Evolutionary conservation across 2,329 filamentous ascomycete genomes (phyloP), one percentile per base, ranked within the genome.

Genomic region (Mycosphaerella arachidis): DNA sequence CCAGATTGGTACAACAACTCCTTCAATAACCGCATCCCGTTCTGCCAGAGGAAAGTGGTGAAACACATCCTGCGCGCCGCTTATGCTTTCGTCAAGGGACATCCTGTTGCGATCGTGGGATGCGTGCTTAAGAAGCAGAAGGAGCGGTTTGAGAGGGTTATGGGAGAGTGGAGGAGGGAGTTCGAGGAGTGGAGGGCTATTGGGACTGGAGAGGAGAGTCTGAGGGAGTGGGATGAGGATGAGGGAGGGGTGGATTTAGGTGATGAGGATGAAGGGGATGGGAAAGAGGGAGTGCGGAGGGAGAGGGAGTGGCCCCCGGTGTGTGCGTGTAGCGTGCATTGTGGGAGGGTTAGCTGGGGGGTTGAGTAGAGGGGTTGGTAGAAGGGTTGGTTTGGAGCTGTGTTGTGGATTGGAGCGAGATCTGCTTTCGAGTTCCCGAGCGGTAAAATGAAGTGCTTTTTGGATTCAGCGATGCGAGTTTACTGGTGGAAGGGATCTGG

Each of bases 71-170:
- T 72, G 12, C 57, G 62, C 3, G 59, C 57, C 7, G 67, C 68
- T 4, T 65, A 59, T 55, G 65, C 60, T 1, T 70, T 55, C 30
- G 53, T 72, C 9, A 57, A 59, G 27, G 63, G 67, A 18, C 67
- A 70, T 48, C 64, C 68, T 3, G 59, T 72, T 4, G 53, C 29
- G 20, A 18, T 73, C 31, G 60, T 40, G 3, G 71, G 71, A 3
- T 68, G 58, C 50, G 48, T 70, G 31, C 70, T 69, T 50, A 54
- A 51, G 4, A 40, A 48, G 40, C 67, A 71, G 57, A 71, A 67
- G 59, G 40, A 31, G 9, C n/a, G 29, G 0, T 70, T 70, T 53
- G 62, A 69, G 52, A 54, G 40, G 13, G 55, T 45, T 24, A 63
- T 59, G 51, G n/a, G 50, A 4, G 58, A 18, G 7, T 61, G 40